Percentiles rank a stretch among this genome's conserved stretches.
Evolutionary conservation across 257 asterid species (phyloP).

Genomic region (Solanum chmielewskii): DNA sequence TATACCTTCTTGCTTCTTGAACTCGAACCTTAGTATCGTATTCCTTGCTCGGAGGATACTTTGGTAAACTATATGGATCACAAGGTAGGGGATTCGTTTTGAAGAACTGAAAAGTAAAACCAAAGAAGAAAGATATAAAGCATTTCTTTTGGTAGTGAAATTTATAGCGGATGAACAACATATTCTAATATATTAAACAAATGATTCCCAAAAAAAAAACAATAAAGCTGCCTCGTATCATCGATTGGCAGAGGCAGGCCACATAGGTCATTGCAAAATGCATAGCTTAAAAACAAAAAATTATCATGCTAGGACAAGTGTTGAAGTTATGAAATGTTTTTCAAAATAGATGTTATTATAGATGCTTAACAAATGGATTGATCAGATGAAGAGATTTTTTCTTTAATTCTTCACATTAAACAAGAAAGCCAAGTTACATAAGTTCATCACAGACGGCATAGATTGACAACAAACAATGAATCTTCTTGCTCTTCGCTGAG

Average conservation of each 20-base stretch:
- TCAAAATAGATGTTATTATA: neutral
- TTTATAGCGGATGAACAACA: neutral
- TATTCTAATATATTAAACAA: neutral
- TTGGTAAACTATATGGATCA: slow-evolving; percentile 39
- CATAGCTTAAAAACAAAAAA: neutral
- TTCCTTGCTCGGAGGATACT: slow-evolving; percentile 46
- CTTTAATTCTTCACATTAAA: neutral
- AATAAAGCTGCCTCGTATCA: neutral
- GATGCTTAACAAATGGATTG: neutral
- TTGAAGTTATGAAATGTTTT: neutral
- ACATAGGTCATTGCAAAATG: neutral
- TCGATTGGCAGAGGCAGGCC: neutral
- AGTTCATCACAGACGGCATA: neutral
- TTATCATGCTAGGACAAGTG: neutral
- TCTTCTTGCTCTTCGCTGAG: neutral
- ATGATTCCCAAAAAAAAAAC: neutral
- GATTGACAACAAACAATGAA: neutral
- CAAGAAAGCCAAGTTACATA: neutral
- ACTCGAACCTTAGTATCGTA: slow-evolving; percentile 31
- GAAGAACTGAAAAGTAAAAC: slow-evolving; percentile 31
- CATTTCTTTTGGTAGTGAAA: neutral
- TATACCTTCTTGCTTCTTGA: slow-evolving; percentile 39
- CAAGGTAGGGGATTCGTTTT: slow-evolving; percentile 35
- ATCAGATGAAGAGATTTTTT: neutral
- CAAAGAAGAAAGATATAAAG: neutral